Base-by-base conservation (phyloP, 768 basidiomycete genomes). In the Panaeolus papilionaceus region DNA sequence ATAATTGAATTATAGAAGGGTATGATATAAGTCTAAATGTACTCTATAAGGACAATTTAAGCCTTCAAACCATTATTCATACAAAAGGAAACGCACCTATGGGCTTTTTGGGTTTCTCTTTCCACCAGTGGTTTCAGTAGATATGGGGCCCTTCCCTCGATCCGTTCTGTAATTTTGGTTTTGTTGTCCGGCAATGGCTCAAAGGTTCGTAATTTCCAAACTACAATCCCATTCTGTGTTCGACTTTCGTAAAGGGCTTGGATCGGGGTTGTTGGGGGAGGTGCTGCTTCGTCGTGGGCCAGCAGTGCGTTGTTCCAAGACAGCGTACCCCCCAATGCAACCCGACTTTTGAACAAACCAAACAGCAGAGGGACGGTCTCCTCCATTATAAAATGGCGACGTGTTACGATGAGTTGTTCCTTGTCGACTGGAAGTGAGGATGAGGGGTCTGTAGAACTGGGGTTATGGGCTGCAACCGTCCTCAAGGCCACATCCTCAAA, bases 341-440 rank as follows among this genome's bases (percentile, higher is more conserved):
- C 75, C 18, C 71, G 69, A n/a, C 39, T 69, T 38, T 74, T 76
- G 66, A 77, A 47, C 2, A 78, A 42, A 20, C 78, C 79, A 66
- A 79, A 77, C 10, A 79, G 12, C 11, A 81, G 38, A 9, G 79
- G 73, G 4, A 82, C 72, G 4, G 72, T 76, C 65, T 81, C 80
- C 28, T 73, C 72, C 66, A 80, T 68, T 8, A 61, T 71, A 70
- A 79, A 80, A 62, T 72, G 71, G 58, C 76, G 79, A 4, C 79
- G 75, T 37, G 75, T 71, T 20, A 75, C 67, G 10, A 69, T 18
- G 44, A 37, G 14, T 16, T 44, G 44, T 7, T 44, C 49, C 26
- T 26, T 42, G 8, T 23, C 38, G 4, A 64, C 40, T 33, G 54
- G 14, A 58, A 28, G 54, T 7, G 49, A 28, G 11, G 54, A 28